These are phyloP conservation scores for Telopea speciosissima DNA, from an alignment of 177 flowering plant species.

Conservation along the genomic window DNA sequence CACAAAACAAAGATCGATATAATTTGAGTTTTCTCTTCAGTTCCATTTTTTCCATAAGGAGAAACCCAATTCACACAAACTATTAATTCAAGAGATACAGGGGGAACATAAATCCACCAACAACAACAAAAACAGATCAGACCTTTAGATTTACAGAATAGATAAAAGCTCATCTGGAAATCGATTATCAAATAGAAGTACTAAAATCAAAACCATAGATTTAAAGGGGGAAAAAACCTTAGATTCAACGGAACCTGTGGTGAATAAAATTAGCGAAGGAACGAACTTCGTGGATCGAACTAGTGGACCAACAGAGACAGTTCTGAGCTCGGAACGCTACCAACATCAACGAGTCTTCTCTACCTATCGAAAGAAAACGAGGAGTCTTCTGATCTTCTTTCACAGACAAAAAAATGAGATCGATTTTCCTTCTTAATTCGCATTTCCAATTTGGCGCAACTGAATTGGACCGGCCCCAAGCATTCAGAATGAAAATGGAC, in stretches of 20 bases:
- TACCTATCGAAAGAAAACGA: too few relatives aligned
- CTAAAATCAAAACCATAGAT: background rate
- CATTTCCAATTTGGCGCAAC: too few relatives aligned
- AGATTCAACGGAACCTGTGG: background rate
- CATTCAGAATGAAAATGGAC: too few relatives aligned
- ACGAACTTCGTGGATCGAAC: constrained; percentile 4
- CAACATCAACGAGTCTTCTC: too few relatives aligned
- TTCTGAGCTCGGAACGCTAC: background rate
- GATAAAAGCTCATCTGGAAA: background rate
- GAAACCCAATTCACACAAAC: background rate
- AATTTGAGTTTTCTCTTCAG: too few relatives aligned
- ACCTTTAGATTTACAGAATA: background rate
- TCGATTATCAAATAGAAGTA: background rate
- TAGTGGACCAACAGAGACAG: background rate
- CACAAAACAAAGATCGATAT: background rate
- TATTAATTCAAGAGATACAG: too few relatives aligned
- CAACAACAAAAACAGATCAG: background rate
- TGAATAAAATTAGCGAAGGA: constrained; percentile 2
- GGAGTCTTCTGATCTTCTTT: too few relatives aligned
- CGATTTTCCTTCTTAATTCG: too few relatives aligned
- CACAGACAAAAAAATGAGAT: too few relatives aligned
- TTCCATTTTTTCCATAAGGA: background rate
- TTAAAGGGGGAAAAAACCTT: background rate
- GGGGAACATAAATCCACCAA: background rate
- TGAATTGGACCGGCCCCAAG: too few relatives aligned